Evolutionary conservation across 768 basidiomycete genomes (phyloP), one percentile per base, ranked within the genome.

Genomic region (Termitomyces sp.): DNA sequence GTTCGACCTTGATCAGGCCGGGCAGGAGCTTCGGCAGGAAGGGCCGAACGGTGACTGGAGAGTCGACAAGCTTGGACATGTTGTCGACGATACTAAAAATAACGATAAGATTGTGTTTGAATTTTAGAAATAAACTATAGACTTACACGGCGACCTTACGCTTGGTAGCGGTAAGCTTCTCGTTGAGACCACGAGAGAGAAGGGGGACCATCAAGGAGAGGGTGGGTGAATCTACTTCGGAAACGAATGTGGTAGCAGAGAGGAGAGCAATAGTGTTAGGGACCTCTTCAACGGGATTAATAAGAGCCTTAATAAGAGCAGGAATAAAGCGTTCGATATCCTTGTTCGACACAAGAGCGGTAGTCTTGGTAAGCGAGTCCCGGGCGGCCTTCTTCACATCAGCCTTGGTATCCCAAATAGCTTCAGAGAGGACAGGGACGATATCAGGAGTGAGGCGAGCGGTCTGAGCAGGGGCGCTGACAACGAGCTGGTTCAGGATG

Each of bases 261-360:
- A 97, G 93, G 77, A 96, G 90, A 61, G 83, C 82, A 68, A 98
- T 92, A 68, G 94, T 97, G 67, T 86, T 88, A 67, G 95, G 91
- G 58, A 98, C 95, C 86, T 99, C 97, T 80, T 99, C 96, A 63
- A 97, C 94, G 67, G 97, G 97, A 83, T 99, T 95, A 78, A 98
- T 94, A 69, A 98, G 81, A 72, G 93, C 89, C 74, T 96, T 94
- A 75, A 98, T 95, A 68, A 99, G 86, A 72, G 95, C 95, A 66
- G 92, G 93, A 82, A 98, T 93, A 79, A 90, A 97, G 76, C 86
- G 86, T 85, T 92, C 89, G 58, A 92, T 94, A 77, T 96, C 95
- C 87, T 97, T 98, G 88, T 98, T 98, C 65, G 94, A 94, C 64
- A 97, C 84, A 64, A 98, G 79, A 67, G 92, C 92, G 67, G 91